A percentile compares a stretch with the other conserved stretches of the same genome.
Conservation (phyloP, 805 yeast species). For the Ogataea glucozyma region DNA sequence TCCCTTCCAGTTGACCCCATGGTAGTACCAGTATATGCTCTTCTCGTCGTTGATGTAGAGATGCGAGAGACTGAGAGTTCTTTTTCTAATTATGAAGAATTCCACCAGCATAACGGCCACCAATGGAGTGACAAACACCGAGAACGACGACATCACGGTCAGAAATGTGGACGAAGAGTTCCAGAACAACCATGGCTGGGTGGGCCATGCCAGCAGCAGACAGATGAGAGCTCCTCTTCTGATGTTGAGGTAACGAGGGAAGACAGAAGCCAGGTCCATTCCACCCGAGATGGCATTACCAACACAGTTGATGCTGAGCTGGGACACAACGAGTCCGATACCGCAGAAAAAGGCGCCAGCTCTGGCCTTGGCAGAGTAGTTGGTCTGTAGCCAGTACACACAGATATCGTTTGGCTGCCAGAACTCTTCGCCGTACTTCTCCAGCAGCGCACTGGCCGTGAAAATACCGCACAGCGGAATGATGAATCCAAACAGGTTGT, state of each 20-base stretch:
- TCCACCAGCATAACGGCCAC: slow-evolving; percentile 41
- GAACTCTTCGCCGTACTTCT: slow-evolving; percentile 25
- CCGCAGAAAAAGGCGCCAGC: slow-evolving; percentile 52
- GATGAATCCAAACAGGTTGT: slow-evolving; percentile 26
- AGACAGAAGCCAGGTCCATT: slow-evolving; percentile 50
- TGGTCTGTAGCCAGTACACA: slow-evolving; percentile 40
- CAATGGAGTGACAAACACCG: slow-evolving; percentile 42
- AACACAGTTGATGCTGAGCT: slow-evolving; percentile 41
- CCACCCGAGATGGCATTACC: slow-evolving; percentile 49
- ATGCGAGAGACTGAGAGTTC: slow-evolving; percentile 42
- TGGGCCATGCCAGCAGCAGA: slow-evolving; percentile 37
- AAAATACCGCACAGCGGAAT: slow-evolving; percentile 49
- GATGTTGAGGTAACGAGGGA: slow-evolving; percentile 45
- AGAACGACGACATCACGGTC: slow-evolving; percentile 32
- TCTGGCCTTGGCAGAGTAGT: slow-evolving; percentile 42
- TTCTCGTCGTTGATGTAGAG: slow-evolving; percentile 36
- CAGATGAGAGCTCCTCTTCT: slow-evolving; percentile 47
- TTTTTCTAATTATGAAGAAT: slow-evolving; percentile 40
- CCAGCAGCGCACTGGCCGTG: slow-evolving; percentile 43
- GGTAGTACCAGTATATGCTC: slow-evolving; percentile 36
- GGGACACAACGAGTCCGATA: slow-evolving; percentile 38
- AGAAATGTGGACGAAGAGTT: slow-evolving; percentile 39
- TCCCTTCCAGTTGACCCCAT: slow-evolving; percentile 48
- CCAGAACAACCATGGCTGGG: slow-evolving; percentile 44
- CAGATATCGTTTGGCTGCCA: slow-evolving; percentile 51